phyloP scores from a whole-genome alignment of 2,329 filamentous ascomycete genomes.

The Fonsecaea pedrosoi region DNA sequence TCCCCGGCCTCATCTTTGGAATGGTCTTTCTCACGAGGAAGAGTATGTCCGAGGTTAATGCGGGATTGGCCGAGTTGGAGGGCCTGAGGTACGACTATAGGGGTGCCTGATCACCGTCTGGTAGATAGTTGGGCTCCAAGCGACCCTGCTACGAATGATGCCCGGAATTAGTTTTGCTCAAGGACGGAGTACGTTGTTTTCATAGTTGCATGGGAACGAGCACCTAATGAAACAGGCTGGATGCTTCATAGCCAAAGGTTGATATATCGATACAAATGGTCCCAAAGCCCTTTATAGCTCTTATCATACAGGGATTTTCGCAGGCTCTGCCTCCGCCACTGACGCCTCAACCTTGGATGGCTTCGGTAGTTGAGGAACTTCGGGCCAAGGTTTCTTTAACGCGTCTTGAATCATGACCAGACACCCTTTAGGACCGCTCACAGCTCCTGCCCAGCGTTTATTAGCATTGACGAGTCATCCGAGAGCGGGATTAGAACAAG shows the following conservation, averaged over 20 bases:
- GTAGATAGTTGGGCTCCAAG: background rate
- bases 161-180: background rate
- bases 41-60: constrained; percentile 38
- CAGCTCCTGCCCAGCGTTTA: constrained; percentile 58
- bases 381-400: constrained; percentile 80
- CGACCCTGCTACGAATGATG: background rate
- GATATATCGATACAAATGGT: constrained; percentile 29
- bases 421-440: constrained; percentile 87
- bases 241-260: background rate
- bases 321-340: constrained; percentile 26
- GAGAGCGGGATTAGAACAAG: background rate
- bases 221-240: background rate
- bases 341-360: constrained; percentile 25
- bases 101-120: constrained; percentile 34
- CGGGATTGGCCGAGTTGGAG: constrained; percentile 34
- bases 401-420: constrained; percentile 88
- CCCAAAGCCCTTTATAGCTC: constrained; percentile 15
- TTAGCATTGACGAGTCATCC: constrained; percentile 14
- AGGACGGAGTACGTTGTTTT: background rate
- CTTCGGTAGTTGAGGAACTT: constrained; percentile 46
- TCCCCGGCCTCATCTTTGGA: constrained; percentile 35
- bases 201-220: background rate
- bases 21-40: constrained; percentile 36
- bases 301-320: constrained; percentile 25
- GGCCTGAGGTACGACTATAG: constrained; percentile 40